Percentiles rank a stretch among this genome's conserved stretches.
Conservation (phyloP, 2,329 filamentous ascomycete species). For the Domatiomyces globalis region DNA sequence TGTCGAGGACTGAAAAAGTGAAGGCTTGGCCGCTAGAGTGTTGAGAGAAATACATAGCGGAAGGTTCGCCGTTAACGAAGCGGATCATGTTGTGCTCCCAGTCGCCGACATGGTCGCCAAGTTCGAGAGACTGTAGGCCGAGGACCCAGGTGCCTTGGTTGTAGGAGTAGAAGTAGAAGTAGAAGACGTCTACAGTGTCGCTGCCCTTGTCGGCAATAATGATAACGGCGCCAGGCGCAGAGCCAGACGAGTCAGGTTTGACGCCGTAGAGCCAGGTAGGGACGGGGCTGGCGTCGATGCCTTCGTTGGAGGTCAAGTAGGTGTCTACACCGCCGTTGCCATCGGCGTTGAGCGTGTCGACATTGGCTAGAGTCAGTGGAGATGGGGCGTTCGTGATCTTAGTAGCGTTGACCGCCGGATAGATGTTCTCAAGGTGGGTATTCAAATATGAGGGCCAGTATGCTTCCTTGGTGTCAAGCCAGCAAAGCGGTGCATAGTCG, state of each 20-base stretch:
- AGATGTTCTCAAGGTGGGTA: slow-evolving; percentile 33
- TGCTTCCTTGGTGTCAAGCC: slow-evolving; percentile 34
- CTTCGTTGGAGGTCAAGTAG: slow-evolving; percentile 36
- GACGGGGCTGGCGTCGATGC: slow-evolving; percentile 32
- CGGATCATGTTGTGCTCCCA: slow-evolving; percentile 40
- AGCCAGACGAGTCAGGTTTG: slow-evolving; percentile 37
- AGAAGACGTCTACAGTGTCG: slow-evolving; percentile 44
- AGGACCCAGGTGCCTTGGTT: slow-evolving; percentile 30
- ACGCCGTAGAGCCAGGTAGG: slow-evolving; percentile 38
- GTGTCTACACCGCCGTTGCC: slow-evolving; percentile 33
- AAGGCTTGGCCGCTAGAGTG: slow-evolving; percentile 51
- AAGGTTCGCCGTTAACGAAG: slow-evolving; percentile 42
- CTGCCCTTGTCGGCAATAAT: slow-evolving; percentile 45
- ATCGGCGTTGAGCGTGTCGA: slow-evolving; percentile 33
- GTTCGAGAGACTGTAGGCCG: slow-evolving; percentile 26
- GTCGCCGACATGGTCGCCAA: slow-evolving; percentile 50
- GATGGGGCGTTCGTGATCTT: slow-evolving; percentile 26
- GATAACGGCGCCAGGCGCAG: slow-evolving; percentile 38
- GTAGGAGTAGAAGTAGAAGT: slow-evolving; percentile 48
- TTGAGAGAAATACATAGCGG: slow-evolving; percentile 49
- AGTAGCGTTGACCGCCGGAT: slow-evolving; percentile 30
- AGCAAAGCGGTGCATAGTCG: slow-evolving; percentile 33
- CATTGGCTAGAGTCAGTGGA: slow-evolving; percentile 34
- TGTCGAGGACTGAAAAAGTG: slow-evolving; percentile 39
- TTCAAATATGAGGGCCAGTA: slow-evolving; percentile 38